A percentile compares a stretch with the other conserved stretches of the same genome.
Conservation (phyloP, 2,329 filamentous ascomycete genomes). For the Ascochyta lentis region DNA sequence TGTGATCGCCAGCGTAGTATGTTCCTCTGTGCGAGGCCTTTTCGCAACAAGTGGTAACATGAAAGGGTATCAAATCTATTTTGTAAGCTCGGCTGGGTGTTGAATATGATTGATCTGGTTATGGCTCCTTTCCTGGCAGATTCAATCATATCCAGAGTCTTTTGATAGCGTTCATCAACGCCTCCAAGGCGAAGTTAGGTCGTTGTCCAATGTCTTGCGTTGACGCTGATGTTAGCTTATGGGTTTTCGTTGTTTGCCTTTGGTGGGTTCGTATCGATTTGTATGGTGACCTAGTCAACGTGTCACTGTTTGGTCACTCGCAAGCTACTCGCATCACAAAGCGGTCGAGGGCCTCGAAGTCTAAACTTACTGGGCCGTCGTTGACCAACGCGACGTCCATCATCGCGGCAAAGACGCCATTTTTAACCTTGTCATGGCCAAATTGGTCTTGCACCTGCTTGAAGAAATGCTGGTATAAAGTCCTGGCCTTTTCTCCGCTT, state of each 20-base stretch:
- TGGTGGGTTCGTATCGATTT: slow-evolving; percentile 56
- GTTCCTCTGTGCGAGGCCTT: too few relatives aligned
- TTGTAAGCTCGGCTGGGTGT: too few relatives aligned
- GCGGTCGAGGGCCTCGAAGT: slow-evolving; percentile 51
- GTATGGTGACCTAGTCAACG: slow-evolving; percentile 54
- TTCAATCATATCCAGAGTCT: too few relatives aligned
- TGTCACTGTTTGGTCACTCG: slow-evolving; percentile 5
- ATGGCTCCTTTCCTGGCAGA: too few relatives aligned
- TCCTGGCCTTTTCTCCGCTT: slow-evolving; percentile 76
- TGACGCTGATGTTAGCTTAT: slow-evolving; percentile 48
- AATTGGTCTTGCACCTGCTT: slow-evolving; percentile 77
- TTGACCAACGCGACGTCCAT: slow-evolving; percentile 97
- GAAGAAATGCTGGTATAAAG: slow-evolving; percentile 85
- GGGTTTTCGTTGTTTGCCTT: slow-evolving; percentile 37
- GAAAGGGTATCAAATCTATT: too few relatives aligned
- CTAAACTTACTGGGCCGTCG: slow-evolving; percentile 74
- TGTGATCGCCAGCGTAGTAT: too few relatives aligned
- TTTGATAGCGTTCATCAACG: too few relatives aligned
- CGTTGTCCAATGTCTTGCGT: slow-evolving; percentile 29
- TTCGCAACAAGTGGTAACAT: too few relatives aligned
- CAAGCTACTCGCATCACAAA: background rate
- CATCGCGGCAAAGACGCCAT: slow-evolving; percentile 98
- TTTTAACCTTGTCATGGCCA: slow-evolving; percentile 76
- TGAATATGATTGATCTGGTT: too few relatives aligned
- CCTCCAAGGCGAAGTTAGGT: too few relatives aligned